These are phyloP conservation scores for Solanum microdontum DNA, from an alignment of 257 asterid genomes.

Conservation along the genomic window DNA sequence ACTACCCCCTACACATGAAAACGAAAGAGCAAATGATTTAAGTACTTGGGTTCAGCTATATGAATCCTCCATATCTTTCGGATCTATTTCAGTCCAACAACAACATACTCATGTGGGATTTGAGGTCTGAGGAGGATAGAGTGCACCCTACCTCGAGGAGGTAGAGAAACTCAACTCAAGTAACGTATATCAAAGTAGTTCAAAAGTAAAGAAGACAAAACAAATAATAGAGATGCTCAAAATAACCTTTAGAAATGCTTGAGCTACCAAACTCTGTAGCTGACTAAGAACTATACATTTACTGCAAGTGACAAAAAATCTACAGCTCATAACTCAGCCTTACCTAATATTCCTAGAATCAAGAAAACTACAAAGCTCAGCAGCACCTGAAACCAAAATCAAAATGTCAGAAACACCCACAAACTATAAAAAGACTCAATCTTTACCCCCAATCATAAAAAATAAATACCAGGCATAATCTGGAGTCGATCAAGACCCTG, in stretches of 20 bases:
- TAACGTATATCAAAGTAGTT: neutral
- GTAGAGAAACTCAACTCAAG: neutral
- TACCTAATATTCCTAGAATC: slow-evolving; percentile 71
- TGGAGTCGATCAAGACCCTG: slow-evolving; percentile 79
- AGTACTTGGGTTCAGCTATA: neutral
- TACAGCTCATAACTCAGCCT: neutral
- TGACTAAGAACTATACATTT: neutral
- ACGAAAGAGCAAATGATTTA: neutral
- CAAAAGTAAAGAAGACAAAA: neutral
- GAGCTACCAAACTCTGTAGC: neutral
- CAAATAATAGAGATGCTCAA: neutral
- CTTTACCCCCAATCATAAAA: neutral
- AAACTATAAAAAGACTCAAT: neutral
- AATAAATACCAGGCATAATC: slow-evolving; percentile 66
- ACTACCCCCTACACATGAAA: neutral
- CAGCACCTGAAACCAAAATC: slow-evolving; percentile 63
- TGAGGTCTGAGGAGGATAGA: neutral
- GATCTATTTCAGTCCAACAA: neutral
- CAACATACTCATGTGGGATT: neutral
- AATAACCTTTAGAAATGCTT: neutral
- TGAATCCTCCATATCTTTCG: neutral
- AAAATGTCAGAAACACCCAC: neutral
- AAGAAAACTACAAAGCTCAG: slow-evolving; percentile 71
- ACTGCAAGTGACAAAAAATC: neutral
- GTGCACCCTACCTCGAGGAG: neutral